phyloP scores from a whole-genome alignment of 192 early-diverging fungal genomes.

The Chytriomyces sp. region DNA sequence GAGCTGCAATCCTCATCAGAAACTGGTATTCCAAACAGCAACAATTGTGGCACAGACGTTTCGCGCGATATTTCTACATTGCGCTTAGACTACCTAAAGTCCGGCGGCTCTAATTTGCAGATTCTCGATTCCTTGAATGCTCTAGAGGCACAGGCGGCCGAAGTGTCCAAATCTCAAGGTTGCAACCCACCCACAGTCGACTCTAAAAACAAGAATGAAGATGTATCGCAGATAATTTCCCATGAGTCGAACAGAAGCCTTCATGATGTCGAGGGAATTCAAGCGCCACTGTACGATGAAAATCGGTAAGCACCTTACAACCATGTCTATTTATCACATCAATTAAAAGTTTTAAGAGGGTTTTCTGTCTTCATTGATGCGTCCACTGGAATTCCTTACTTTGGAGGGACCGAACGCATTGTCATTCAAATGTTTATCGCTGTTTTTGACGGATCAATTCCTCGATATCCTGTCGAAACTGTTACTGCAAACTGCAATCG shows the following conservation, averaged over 20 bases:
- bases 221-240: background rate
- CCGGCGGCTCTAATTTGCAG: background rate
- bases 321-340: background rate
- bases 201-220: too few species aligned
- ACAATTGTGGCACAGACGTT: background rate
- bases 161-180: background rate
- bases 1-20: too few species aligned
- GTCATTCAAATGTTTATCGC: conserved; percentile 3
- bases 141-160: conserved; percentile 3
- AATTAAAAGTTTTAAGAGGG: background rate
- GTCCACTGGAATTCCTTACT: conserved; percentile 13
- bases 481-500: conserved; percentile 4
- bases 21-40: too few species aligned
- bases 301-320: conserved; percentile 2
- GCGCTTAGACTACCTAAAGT: conserved; percentile 8
- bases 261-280: conserved; percentile 13
- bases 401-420: background rate
- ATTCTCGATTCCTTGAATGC: conserved; percentile 3
- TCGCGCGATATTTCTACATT: background rate
- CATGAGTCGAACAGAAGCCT: background rate
- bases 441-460: conserved; percentile 10
- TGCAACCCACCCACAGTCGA: too few species aligned
- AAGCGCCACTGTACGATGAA: conserved; percentile 19
- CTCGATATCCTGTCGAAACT: conserved; percentile 6
- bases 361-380: conserved; percentile 20